These are phyloP conservation scores for Macrolepiota fuliginosa DNA, from an alignment of 768 basidiomycete species.

Conservation along the genomic window DNA sequence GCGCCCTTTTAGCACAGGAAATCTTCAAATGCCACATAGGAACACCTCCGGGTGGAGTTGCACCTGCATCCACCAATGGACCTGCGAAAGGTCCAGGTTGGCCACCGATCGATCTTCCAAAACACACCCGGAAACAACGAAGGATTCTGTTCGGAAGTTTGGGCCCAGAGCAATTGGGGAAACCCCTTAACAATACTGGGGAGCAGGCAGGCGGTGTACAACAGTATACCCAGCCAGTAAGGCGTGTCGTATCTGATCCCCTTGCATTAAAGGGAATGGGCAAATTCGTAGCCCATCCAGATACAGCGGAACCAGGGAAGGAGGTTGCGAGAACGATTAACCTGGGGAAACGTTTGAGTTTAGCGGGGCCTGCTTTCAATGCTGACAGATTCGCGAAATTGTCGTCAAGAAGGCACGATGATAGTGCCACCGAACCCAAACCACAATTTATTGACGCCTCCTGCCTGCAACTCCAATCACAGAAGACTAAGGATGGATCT, in stretches of 20 bases:
- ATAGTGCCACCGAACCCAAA: background rate
- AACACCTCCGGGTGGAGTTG: background rate
- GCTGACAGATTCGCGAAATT: background rate
- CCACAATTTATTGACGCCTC: constrained; percentile 3
- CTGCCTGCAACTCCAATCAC: background rate
- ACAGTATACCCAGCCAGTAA: background rate
- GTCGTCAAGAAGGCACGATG: background rate
- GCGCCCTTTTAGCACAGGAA: background rate
- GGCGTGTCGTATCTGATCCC: constrained; percentile 7
- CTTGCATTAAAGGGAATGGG: background rate
- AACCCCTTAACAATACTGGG: background rate
- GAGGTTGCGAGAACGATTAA: background rate
- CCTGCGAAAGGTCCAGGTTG: background rate
- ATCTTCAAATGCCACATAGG: background rate
- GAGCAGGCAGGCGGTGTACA: background rate
- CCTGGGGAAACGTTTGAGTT: background rate
- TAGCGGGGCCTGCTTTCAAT: background rate
- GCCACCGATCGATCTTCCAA: background rate
- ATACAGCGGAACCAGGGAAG: background rate
- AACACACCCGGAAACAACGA: background rate
- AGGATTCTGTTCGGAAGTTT: background rate
- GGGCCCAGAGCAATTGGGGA: background rate
- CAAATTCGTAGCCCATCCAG: background rate
- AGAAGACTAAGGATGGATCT: background rate
- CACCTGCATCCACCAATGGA: background rate